Evolutionary conservation across 768 basidiomycete genomes (phyloP), one percentile per base, ranked within the genome.

Genomic region (Hypholoma sublateritium): DNA sequence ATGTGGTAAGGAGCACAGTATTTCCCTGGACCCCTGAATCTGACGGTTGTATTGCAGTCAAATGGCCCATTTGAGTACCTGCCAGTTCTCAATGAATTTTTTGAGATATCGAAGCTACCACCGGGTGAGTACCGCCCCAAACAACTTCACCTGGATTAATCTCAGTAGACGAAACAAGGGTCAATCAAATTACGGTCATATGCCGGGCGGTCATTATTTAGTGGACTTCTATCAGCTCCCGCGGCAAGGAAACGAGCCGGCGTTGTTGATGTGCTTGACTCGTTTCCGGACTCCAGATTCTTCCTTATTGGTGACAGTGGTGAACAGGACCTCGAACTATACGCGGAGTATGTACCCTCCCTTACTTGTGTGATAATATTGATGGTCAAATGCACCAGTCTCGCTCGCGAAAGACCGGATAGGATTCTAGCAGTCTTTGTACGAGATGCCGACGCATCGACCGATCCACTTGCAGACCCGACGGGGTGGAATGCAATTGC

Each of bases 241-340:
- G 89, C 93, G 1, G 80, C 83, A 17, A 84, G 95, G 35, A 98
- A 98, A 72, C 85, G 87, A 5, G 82, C 82, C 0, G 89, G 88
- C 17, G 84, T 98, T 7, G 67, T 87, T n/a, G 91, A 95, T 37
- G 77, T 93, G 19, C 74, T 95, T 12, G 80, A 88, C 37, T 75
- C 83, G 2, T 95, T 95, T 69, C 84, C 85, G 0, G 76, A 84
- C 39, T 85, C 90, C 1, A 76, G 72, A 37, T 97, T 98, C 72
- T 71, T 98, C 65, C 82, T 95, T 48, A 78, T 98, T 39, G 96
- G 96, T 6, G 96, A 98, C 69, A 85, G 88, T 0, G 96, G 95
- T 34, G 96, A 98, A 67, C 95, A 97, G 62, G 96, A 98, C 71
- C 73, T 98, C 43, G 95, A 98, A 70, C 77, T 98, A 1, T 98